A percentile compares a stretch with the other conserved stretches of the same genome.
Conservation (phyloP, 208 protist species). For the Porcisia deanei region DNA sequence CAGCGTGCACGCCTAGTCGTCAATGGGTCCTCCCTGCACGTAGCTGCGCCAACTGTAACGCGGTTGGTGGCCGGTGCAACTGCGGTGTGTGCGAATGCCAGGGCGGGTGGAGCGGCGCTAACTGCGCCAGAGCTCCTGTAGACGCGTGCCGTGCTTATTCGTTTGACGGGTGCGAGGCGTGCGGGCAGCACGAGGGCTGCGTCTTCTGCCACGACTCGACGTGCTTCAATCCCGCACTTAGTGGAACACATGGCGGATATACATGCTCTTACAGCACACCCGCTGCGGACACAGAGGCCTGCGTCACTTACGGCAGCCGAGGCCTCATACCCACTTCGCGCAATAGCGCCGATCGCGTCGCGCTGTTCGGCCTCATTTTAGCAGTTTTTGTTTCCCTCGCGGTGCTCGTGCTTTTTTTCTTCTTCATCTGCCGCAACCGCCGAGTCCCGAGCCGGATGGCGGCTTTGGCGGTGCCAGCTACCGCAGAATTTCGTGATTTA, state of each 20-base stretch:
- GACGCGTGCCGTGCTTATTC: conserved; percentile 43
- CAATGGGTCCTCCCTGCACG: not conserved
- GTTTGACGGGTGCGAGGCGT: conserved; percentile 41
- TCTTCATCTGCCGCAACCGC: not conserved
- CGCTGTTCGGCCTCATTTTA: not conserved
- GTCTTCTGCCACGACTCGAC: conserved; percentile 47
- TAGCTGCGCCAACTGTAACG: conserved; percentile 12
- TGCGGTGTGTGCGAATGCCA: conserved; percentile 29
- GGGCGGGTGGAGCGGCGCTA: conserved; percentile 24
- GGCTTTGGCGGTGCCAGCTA: not conserved
- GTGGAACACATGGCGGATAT: conserved; percentile 32
- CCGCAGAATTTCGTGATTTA: not conserved
- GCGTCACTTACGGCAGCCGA: conserved; percentile 13
- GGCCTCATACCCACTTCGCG: not conserved
- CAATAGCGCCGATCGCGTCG: not conserved
- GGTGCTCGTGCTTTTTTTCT: not conserved
- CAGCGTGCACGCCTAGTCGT: not conserved
- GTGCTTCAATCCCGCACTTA: conserved; percentile 39
- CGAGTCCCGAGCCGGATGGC: not conserved
- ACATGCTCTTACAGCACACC: conserved; percentile 35
- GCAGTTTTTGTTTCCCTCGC: not conserved
- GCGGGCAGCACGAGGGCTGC: conserved; percentile 29
- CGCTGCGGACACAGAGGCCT: conserved; percentile 18
- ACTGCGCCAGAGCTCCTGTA: conserved; percentile 18
- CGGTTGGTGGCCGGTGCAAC: conserved; percentile 26